Percentiles rank a stretch among this genome's conserved stretches.
Conservation (phyloP, 345 rosid genomes). For the Euclidium syriacum region DNA sequence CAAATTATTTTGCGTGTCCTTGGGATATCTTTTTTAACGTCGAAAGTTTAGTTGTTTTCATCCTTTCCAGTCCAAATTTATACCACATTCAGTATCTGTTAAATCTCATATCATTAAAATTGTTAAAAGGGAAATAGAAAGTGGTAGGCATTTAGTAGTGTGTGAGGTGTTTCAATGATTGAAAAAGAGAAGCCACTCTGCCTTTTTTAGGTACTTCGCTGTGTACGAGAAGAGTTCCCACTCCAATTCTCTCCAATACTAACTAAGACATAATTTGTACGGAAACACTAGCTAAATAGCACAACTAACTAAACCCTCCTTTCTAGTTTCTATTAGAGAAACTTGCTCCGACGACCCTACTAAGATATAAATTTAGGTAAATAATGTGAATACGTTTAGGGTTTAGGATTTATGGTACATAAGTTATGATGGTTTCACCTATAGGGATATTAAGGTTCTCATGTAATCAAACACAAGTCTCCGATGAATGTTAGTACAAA, state of each 20-base stretch:
- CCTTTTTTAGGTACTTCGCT: slow-evolving; percentile 25
- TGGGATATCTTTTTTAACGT: neutral
- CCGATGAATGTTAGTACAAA: no score
- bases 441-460: no score
- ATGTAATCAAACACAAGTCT: no score
- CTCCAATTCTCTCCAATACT: slow-evolving; percentile 4
- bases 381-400: no score
- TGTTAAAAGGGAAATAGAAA: neutral
- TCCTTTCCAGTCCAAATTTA: neutral
- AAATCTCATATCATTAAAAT: neutral
- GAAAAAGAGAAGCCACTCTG: slow-evolving; percentile 14
- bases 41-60: neutral
- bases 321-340: no score
- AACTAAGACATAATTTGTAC: slow-evolving; percentile 18
- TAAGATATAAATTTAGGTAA: no score
- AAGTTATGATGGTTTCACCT: no score
- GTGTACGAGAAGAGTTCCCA: slow-evolving; percentile 27
- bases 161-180: slow-evolving; percentile 32
- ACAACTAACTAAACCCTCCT: neutral
- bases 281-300: slow-evolving; percentile 11
- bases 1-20: neutral
- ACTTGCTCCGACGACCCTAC: no score
- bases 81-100: neutral
- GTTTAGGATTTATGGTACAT: no score
- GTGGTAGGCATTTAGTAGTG: slow-evolving; percentile 11